A percentile compares a stretch with the other conserved stretches of the same genome.
phyloP scores from a whole-genome alignment of 192 early-diverging fungal genomes.

The Entomortierella chlamydospora region DNA sequence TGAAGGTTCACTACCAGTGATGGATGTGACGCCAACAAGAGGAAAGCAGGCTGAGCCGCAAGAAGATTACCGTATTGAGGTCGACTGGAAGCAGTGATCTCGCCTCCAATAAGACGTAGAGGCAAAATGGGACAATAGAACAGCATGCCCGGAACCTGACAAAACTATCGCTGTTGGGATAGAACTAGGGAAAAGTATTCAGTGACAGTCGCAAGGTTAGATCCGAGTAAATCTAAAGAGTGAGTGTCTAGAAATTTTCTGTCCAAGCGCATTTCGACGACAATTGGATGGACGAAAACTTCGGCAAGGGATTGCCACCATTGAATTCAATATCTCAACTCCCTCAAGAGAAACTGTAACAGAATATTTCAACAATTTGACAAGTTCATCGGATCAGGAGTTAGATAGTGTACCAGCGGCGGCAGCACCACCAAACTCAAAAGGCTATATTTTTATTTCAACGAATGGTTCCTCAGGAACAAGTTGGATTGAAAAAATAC shows the following conservation, averaged over 20 bases:
- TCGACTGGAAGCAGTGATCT: background rate
- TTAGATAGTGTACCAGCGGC: background rate
- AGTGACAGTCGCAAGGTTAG: background rate
- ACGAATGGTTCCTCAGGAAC: background rate
- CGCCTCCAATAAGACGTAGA: background rate
- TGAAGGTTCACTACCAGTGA: too few species aligned
- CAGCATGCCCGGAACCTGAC: background rate
- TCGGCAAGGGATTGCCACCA: background rate
- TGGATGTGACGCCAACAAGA: too few species aligned
- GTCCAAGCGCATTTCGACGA: too few species aligned
- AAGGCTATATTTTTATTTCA: background rate
- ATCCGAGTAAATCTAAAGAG: background rate
- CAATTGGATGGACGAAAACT: background rate
- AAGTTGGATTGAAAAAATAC: background rate
- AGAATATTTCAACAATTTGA: background rate
- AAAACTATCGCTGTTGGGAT: background rate
- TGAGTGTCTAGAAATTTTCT: background rate
- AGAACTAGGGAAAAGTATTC: conserved; percentile 5
- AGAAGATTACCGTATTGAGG: too few species aligned
- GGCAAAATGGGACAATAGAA: background rate
- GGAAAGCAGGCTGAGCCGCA: too few species aligned
- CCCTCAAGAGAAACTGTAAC: background rate
- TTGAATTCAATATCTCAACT: background rate
- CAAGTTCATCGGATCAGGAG: background rate
- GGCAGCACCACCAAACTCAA: too few species aligned